Percentiles rank a stretch among this genome's conserved stretches.
phyloP scores from a whole-genome alignment of 2,329 filamentous ascomycete genomes.

The Aspergillus brasiliensis region DNA sequence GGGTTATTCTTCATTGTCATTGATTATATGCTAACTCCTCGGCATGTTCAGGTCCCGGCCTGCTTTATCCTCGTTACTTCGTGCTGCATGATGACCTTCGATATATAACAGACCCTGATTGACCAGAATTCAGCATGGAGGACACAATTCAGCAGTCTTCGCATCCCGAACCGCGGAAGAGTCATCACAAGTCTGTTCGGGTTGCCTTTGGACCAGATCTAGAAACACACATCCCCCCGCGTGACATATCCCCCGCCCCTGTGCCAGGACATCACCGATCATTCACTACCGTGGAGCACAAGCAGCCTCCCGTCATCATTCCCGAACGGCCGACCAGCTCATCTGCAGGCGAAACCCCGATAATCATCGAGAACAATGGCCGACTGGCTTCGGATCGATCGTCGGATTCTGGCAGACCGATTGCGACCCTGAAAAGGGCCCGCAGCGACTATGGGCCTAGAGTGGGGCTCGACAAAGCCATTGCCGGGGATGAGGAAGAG shows the following conservation, averaged over 20 bases:
- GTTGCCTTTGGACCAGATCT: constrained; percentile 44
- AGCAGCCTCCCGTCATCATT: constrained; percentile 23
- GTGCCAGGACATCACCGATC: constrained; percentile 36
- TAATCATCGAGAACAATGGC: constrained; percentile 25
- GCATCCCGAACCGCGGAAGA: constrained; percentile 36
- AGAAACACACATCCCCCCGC: constrained; percentile 40
- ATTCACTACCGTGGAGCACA: constrained; percentile 37
- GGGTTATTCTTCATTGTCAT: neutral
- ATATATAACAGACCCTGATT: constrained; percentile 37
- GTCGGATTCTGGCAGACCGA: constrained; percentile 36
- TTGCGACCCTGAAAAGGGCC: constrained; percentile 50
- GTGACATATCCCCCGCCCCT: constrained; percentile 36
- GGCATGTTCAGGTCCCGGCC: neutral
- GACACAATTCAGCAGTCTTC: constrained; percentile 26
- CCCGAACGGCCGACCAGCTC: constrained; percentile 35
- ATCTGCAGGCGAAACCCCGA: constrained; percentile 32
- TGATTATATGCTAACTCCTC: neutral
- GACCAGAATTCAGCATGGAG: constrained; percentile 39
- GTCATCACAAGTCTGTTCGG: constrained; percentile 36
- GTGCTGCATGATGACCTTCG: constrained; percentile 33
- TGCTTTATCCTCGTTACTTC: constrained; percentile 2
- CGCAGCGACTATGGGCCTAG: constrained; percentile 57
- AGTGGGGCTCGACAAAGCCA: constrained; percentile 32
- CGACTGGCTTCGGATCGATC: constrained; percentile 32
- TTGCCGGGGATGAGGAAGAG: constrained; percentile 49